A percentile compares a stretch with the other conserved stretches of the same genome.
Conservation (phyloP, 352 stramenopile genomes). For the Blastocystis sp. region DNA sequence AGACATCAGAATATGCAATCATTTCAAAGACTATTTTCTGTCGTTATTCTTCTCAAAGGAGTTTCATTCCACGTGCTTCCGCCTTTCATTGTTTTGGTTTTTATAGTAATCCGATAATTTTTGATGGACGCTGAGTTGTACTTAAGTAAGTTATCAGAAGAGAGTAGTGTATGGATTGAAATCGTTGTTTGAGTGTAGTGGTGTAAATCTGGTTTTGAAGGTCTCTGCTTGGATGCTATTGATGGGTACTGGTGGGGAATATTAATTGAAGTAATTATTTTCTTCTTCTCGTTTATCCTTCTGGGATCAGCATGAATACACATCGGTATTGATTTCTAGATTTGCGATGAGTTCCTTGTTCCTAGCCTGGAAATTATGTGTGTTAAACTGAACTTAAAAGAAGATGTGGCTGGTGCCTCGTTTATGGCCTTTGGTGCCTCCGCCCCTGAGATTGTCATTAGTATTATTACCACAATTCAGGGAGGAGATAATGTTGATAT, state of each 20-base stretch:
- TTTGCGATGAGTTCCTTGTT: conserved; percentile 56
- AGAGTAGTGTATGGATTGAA: background rate
- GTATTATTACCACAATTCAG: conserved; percentile 56
- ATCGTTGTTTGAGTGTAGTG: background rate
- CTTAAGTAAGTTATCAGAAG: background rate
- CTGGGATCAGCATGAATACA: background rate
- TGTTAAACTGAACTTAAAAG: conserved; percentile 51
- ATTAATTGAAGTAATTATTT: conserved; percentile 46
- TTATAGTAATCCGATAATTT: background rate
- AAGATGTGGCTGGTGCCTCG: conserved; percentile 53
- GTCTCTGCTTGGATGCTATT: conserved; percentile 50
- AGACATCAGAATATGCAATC: too few species aligned
- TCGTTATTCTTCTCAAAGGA: too few species aligned
- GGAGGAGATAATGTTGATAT: conserved; percentile 55
- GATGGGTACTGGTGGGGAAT: conserved; percentile 40
- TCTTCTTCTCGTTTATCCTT: conserved; percentile 31
- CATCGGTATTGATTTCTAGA: background rate
- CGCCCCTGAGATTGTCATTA: conserved; percentile 58
- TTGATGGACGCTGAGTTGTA: background rate
- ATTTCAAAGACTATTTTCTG: too few species aligned
- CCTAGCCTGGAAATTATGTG: conserved; percentile 54
- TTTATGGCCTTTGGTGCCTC: conserved; percentile 51
- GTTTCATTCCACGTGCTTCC: too few species aligned
- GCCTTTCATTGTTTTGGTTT: too few species aligned
- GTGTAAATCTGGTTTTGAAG: conserved; percentile 5